phyloP scores from a whole-genome alignment of 2,329 filamentous ascomycete genomes.

The Ilyonectria destructans region DNA sequence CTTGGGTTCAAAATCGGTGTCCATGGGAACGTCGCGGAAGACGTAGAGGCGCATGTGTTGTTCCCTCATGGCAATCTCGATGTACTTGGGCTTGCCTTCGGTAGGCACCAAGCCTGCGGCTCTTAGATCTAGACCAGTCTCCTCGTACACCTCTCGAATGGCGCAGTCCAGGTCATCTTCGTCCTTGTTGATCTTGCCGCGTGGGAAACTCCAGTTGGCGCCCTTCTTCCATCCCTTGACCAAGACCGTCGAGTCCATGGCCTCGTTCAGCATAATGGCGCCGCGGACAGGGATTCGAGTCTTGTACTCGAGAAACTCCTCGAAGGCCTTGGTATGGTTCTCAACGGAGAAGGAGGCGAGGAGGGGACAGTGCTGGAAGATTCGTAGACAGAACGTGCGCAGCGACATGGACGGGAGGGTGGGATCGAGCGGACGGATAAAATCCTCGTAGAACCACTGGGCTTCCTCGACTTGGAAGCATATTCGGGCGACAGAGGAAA shows the following conservation, averaged over 20 bases:
- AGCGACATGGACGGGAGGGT: slow-evolving; percentile 88
- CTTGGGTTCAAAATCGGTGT: slow-evolving; percentile 89
- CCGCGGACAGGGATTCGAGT: slow-evolving; percentile 93
- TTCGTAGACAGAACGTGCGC: slow-evolving; percentile 87
- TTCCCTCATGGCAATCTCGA: slow-evolving; percentile 91
- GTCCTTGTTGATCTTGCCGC: slow-evolving; percentile 98
- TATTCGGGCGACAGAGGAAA: slow-evolving; percentile 91
- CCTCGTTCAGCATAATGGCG: slow-evolving; percentile 91
- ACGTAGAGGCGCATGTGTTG: slow-evolving; percentile 95
- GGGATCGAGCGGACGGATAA: slow-evolving; percentile 92
- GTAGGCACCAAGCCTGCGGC: slow-evolving; percentile 83
- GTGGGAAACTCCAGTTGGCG: slow-evolving; percentile 95
- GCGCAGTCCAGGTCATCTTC: slow-evolving; percentile 96
- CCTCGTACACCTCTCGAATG: slow-evolving; percentile 94
- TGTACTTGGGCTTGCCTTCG: slow-evolving; percentile 82
- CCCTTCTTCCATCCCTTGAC: slow-evolving; percentile 99
- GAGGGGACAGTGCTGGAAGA: slow-evolving; percentile 95
- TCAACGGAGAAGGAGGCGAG: slow-evolving; percentile 85
- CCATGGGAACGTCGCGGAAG: slow-evolving; percentile 89
- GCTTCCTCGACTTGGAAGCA: slow-evolving; percentile 99
- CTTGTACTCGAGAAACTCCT: slow-evolving; percentile 95
- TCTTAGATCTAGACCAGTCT: slow-evolving; percentile 90
- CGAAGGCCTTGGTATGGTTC: slow-evolving; percentile 86
- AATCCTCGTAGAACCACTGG: slow-evolving; percentile 99
- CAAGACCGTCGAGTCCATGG: slow-evolving; percentile 94